Evolutionary conservation across 495 filamentous ascomycete genomes (phyloP).

Genomic region (Glutinoglossum americanum): DNA sequence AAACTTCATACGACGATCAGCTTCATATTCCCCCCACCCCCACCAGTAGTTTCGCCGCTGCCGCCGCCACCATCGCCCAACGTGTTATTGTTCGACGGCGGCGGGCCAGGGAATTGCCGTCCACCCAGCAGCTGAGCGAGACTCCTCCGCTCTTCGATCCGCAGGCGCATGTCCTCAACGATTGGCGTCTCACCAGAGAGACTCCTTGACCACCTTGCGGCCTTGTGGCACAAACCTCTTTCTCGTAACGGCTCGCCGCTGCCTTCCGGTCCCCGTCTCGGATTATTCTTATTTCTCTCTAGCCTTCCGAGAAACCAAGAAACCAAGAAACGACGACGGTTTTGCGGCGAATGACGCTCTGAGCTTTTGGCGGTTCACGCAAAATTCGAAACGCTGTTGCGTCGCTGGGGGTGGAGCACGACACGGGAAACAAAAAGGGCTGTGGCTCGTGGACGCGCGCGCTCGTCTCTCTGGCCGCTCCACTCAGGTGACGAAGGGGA

Average conservation of each 20-base stretch:
- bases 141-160: not conserved
- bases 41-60: not conserved
- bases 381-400: too few relatives aligned
- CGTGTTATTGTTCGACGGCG: not conserved
- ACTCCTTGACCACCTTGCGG: not conserved
- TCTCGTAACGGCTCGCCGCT: not conserved
- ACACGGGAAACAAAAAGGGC: too few relatives aligned
- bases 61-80: not conserved
- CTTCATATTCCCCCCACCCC: not conserved
- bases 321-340: too few relatives aligned
- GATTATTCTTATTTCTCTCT: too few relatives aligned
- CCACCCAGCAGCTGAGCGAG: not conserved
- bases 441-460: too few relatives aligned
- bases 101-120: not conserved
- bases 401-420: too few relatives aligned
- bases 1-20: not conserved
- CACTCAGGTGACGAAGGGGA: too few relatives aligned
- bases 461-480: too few relatives aligned
- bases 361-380: too few relatives aligned
- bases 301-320: too few relatives aligned
- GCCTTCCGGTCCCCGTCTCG: too few relatives aligned
- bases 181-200: not conserved
- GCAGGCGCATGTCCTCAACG: not conserved
- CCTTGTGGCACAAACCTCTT: not conserved
- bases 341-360: too few relatives aligned